A percentile compares a stretch with the other conserved stretches of the same genome.
Conservation (phyloP, 257 asterid species). For the Lavandula angustifolia region DNA sequence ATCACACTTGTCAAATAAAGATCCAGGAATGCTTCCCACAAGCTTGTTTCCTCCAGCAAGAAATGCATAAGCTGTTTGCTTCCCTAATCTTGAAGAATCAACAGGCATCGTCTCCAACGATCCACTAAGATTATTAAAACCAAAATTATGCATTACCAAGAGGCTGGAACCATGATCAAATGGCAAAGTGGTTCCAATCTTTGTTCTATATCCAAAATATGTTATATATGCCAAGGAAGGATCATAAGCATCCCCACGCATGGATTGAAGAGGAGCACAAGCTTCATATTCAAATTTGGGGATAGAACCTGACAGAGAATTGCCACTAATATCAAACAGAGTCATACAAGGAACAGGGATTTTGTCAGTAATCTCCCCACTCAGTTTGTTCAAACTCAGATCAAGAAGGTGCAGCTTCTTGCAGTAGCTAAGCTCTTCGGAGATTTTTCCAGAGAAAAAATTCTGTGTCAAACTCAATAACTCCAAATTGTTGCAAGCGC, state of each 20-base stretch:
- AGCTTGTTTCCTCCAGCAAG: conserved; percentile 75
- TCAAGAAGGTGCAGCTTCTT: conserved; percentile 76
- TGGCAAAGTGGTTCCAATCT: conserved; percentile 44
- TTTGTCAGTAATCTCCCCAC: conserved; percentile 57
- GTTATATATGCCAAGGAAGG: conserved; percentile 59
- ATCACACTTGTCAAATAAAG: conserved; percentile 63
- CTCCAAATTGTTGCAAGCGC: conserved; percentile 72
- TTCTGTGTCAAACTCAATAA: conserved; percentile 82
- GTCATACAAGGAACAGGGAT: conserved; percentile 88
- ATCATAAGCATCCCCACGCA: conserved; percentile 39
- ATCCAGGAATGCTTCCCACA: conserved; percentile 61
- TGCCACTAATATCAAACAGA: conserved; percentile 75
- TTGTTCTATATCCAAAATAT: conserved; percentile 49
- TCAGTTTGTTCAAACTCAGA: conserved; percentile 71
- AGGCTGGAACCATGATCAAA: conserved; percentile 40
- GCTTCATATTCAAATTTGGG: conserved; percentile 53
- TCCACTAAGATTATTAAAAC: conserved; percentile 64
- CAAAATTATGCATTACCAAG: conserved; percentile 66
- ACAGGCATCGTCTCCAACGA: conserved; percentile 53
- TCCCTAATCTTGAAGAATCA: conserved; percentile 56
- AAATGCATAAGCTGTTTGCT: conserved; percentile 61
- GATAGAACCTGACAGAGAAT: conserved; percentile 66
- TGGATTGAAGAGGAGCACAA: conserved; percentile 45
- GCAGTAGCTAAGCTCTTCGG: conserved; percentile 56
- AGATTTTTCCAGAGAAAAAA: conserved; percentile 52